Base-by-base conservation (phyloP, 371 early-diverging fungal species). In the Mycotypha africana region DNA sequence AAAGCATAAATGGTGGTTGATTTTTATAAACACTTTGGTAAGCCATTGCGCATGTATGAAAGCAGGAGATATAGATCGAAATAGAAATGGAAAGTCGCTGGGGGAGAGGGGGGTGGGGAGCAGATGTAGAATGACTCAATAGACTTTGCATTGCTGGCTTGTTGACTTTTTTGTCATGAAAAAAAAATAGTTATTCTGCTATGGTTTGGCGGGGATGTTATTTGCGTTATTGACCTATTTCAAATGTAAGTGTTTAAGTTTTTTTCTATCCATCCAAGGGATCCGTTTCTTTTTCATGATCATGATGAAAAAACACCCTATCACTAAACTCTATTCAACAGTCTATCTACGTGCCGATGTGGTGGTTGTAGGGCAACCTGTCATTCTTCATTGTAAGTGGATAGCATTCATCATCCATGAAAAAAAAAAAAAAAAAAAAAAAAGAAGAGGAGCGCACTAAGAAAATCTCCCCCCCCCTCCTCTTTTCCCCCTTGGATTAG, bases 1-100 rank as follows among this genome's bases (percentile, higher is more conserved):
- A 2, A 35, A 51, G 21, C 76, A 74, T 28, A 81, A 81, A 38
- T 64, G 71, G 60, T 61, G 69, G 57, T 48, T 81, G 7, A 52
- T 78, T 3, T 34, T 77, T 9, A 49, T 76, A 10, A 81, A 81
- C 35, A 75, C 76, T 6, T 20, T 78, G 42, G 78, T 78, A 73
- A 48, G 21, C 1, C 12, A 1, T 15, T 33, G 19, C 32, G 15
- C 25, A 17, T 32, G n/a, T 26, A 50, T 44, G n/a, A n/a, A n/a
- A n/a, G n/a, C n/a, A n/a, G n/a, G n/a, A n/a, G n/a, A n/a, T n/a
- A n/a, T n/a, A n/a, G n/a, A n/a, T n/a, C n/a, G n/a, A n/a, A n/a
- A n/a, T n/a, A n/a, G n/a, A n/a, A n/a, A n/a, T n/a, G n/a, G n/a
- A n/a, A n/a, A n/a, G n/a, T n/a, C n/a, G n/a, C n/a, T n/a, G n/a